Evolutionary conservation across 768 basidiomycete genomes (phyloP).

Genomic region (Kwoniella europaea): DNA sequence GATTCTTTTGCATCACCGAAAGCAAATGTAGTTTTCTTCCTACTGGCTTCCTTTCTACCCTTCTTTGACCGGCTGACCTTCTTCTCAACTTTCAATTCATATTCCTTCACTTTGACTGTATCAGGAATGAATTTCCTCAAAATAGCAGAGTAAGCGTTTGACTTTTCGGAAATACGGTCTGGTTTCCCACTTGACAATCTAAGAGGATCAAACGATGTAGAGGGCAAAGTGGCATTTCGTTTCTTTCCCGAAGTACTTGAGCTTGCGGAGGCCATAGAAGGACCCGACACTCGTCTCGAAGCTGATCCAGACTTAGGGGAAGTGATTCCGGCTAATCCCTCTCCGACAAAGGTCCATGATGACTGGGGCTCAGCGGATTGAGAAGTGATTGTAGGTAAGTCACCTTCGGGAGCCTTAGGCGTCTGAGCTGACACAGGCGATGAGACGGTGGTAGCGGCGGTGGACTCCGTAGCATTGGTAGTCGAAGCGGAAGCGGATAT

Average conservation of each 20-base stretch:
- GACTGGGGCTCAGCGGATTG: neutral
- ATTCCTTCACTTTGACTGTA: conserved; percentile 12
- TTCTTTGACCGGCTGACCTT: conserved; percentile 21
- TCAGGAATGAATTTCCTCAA: conserved; percentile 6
- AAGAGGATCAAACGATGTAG: conserved; percentile 11
- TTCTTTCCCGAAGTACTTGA: conserved; percentile 1
- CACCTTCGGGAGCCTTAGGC: conserved; percentile 10
- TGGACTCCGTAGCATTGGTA: conserved; percentile 12
- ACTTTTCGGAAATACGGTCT: neutral
- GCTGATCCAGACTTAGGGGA: conserved; percentile 22
- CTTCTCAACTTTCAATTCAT: neutral
- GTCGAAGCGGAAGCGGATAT: conserved; percentile 15
- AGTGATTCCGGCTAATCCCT: conserved; percentile 30
- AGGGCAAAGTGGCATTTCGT: neutral
- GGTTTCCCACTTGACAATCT: conserved; percentile 13
- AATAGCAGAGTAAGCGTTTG: conserved; percentile 22
- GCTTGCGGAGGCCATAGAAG: neutral
- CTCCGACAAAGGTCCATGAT: conserved; percentile 34
- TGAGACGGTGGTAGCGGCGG: conserved; percentile 22
- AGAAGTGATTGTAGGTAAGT: neutral
- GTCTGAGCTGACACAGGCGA: conserved; percentile 26
- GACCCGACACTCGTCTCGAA: conserved; percentile 17
- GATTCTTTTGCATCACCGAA: conserved; percentile 13
- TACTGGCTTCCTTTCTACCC: conserved; percentile 28
- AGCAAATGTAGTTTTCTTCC: conserved; percentile 21